phyloP scores from a whole-genome alignment of 2,329 filamentous ascomycete species.

The Macrophomina tecta region DNA sequence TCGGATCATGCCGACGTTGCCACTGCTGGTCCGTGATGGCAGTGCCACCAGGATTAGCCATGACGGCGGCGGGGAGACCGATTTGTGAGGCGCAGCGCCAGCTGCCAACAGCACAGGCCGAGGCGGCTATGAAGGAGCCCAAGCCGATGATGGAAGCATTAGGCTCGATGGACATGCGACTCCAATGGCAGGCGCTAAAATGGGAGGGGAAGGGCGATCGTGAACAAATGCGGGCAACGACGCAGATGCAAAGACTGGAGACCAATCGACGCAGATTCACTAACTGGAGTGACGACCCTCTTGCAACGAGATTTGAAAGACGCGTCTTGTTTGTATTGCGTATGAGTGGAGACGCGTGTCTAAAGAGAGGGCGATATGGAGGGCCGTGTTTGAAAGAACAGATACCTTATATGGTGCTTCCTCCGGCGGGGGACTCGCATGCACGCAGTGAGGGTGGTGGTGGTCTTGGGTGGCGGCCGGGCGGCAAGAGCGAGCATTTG shows the following conservation, averaged over 20 bases:
- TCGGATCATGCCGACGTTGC: neutral
- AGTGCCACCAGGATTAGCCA: neutral
- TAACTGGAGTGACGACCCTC: neutral
- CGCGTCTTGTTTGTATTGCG: neutral
- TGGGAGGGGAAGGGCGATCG: neutral
- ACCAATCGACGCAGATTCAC: neutral
- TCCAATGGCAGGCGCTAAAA: neutral
- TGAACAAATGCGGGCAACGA: neutral
- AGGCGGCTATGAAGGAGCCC: neutral
- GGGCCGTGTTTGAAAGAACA: neutral
- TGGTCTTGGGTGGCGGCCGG: neutral
- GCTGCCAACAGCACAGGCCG: neutral
- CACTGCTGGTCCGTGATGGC: neutral
- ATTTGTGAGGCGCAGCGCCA: neutral
- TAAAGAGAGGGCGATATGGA: neutral
- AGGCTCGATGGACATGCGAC: neutral
- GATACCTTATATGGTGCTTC: neutral
- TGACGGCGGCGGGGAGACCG: neutral
- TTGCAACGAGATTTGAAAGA: neutral
- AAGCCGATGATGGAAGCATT: neutral
- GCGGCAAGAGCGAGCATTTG: neutral
- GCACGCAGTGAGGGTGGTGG: neutral
- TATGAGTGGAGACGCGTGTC: neutral
- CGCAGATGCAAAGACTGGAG: neutral
- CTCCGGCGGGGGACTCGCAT: neutral